Base-by-base conservation (phyloP, 1,284 basidiomycete species). In the Cerrena zonata region DNA sequence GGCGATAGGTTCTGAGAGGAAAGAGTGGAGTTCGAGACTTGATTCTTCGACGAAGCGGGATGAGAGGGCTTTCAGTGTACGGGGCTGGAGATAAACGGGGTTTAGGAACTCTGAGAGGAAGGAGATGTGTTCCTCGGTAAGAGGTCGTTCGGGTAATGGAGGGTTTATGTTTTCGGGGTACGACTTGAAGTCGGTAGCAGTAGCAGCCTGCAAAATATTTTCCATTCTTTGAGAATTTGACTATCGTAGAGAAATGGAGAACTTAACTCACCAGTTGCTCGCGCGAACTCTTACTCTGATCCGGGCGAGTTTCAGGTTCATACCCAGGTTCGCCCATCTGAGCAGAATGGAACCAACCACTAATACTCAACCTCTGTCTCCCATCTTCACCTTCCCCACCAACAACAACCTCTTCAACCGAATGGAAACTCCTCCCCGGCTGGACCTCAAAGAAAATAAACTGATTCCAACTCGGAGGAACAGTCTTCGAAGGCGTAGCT, bases 311-410 rank as follows among this genome's bases (percentile, higher is more conserved):
- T 51, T 81, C 79, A 0, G 74, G 69, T 48, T 83, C 77, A 64
- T 90, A 93, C 0, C 91, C 94, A 45, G 92, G 87, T 67, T 99
- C 95, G 18, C 90, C 93, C 56, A 89, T 83, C 63, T 95, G 86
- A 0, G 91, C 87, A 18, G 86, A 84, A 67, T 99, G 95, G 75
- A 95, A 96, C 94, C 95, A 99, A 5, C 95, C 95, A 57, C 89
- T 94, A 59, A 99, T 90, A 61, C 91, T 93, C 55, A 98, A 70
- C 42, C 92, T 72, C 65, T 85, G 77, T 34, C 84, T 70, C 0
- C 84, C 84, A 54, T 88, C 85, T 57, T 83, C 78, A 15, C 72
- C 77, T 54, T 77, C 76, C 15, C 78, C 86, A n/a, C n/a, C n/a
- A 0, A 91, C 85, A n/a, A 94, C 82, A 21, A 98, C 95, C 67